Percentiles rank a stretch among this genome's conserved stretches.
Evolutionary conservation across 2,329 filamentous ascomycete species (phyloP).

Genomic region (Cordyceps sp.): DNA sequence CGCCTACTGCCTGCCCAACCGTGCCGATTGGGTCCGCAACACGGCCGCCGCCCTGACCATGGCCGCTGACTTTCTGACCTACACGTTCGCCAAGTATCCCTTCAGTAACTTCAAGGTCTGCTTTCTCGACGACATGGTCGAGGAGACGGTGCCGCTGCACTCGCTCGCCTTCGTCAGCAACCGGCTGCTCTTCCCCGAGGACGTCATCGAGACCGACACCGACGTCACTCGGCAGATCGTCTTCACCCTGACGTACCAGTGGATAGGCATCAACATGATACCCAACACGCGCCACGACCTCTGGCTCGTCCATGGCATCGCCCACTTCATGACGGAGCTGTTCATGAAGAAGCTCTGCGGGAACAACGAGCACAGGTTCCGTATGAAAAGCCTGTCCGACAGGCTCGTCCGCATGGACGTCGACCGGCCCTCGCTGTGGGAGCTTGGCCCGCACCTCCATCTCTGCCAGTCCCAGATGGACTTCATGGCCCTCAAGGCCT

Average conservation of each 20-base stretch:
- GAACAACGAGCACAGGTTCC: conserved; percentile 86
- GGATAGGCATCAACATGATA: conserved; percentile 86
- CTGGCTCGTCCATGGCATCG: conserved; percentile 80
- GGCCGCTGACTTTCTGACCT: conserved; percentile 81
- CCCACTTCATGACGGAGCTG: conserved; percentile 87
- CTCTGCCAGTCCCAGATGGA: conserved; percentile 75
- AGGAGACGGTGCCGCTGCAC: conserved; percentile 60
- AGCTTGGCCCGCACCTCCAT: conserved; percentile 61
- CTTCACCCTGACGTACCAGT: conserved; percentile 76
- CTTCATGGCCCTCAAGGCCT: conserved; percentile 81
- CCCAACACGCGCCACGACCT: conserved; percentile 65
- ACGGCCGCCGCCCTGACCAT: conserved; percentile 72
- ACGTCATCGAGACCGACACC: conserved; percentile 72
- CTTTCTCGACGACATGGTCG: conserved; percentile 78
- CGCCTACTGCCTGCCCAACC: conserved; percentile 77
- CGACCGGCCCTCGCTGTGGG: conserved; percentile 64
- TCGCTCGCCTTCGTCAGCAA: conserved; percentile 80
- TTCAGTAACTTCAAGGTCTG: conserved; percentile 86
- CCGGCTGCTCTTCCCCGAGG: conserved; percentile 67
- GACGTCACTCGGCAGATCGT: conserved; percentile 67
- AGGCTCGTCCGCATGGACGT: conserved; percentile 67
- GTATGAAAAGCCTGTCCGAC: conserved; percentile 74
- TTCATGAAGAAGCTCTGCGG: conserved; percentile 85
- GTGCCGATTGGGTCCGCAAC: conserved; percentile 68
- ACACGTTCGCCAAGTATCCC: conserved; percentile 78